Conservation (phyloP, 2,329 filamentous ascomycete genomes). For the Aspergillus sp. region DNA sequence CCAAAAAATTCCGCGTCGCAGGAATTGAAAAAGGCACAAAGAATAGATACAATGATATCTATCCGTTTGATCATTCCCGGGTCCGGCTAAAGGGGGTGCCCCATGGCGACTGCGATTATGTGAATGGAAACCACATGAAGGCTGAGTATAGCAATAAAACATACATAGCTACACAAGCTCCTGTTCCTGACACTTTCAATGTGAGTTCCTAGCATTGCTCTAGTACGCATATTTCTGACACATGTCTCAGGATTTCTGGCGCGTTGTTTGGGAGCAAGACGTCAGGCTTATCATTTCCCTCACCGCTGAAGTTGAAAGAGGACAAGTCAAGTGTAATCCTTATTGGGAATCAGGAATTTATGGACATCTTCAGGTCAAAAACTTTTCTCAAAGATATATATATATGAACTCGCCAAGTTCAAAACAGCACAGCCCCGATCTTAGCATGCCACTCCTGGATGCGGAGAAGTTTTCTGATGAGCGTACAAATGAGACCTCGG, state of each 20-base stretch:
- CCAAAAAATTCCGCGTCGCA: constrained; percentile 64
- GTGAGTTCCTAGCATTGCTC: constrained; percentile 48
- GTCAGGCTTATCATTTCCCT: constrained; percentile 94
- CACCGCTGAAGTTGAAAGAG: constrained; percentile 88
- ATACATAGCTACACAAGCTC: constrained; percentile 94
- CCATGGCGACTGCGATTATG: constrained; percentile 76
- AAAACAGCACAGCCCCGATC: constrained; percentile 31
- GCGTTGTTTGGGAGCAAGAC: constrained; percentile 94
- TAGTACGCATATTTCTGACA: constrained; percentile 2
- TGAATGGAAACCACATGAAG: constrained; percentile 87
- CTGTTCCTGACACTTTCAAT: constrained; percentile 85
- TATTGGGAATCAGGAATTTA: constrained; percentile 84
- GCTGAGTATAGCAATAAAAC: constrained; percentile 78
- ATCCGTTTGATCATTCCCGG: constrained; percentile 89
- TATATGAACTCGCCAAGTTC: constrained; percentile 62
- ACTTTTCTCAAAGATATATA: constrained; percentile 76
- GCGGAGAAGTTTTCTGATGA: constrained; percentile 6
- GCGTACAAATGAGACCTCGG: constrained; percentile 21
- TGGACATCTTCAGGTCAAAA: constrained; percentile 69
- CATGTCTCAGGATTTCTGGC: constrained; percentile 80
- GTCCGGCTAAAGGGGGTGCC: constrained; percentile 70
- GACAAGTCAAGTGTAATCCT: constrained; percentile 88
- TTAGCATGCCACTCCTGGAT: background rate
- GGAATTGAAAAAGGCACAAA: constrained; percentile 93
- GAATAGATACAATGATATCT: constrained; percentile 96